Evolutionary conservation across 345 rosid genomes (phyloP), one percentile per base, ranked within the genome.

Genomic region (Conringia planisiliqua): DNA sequence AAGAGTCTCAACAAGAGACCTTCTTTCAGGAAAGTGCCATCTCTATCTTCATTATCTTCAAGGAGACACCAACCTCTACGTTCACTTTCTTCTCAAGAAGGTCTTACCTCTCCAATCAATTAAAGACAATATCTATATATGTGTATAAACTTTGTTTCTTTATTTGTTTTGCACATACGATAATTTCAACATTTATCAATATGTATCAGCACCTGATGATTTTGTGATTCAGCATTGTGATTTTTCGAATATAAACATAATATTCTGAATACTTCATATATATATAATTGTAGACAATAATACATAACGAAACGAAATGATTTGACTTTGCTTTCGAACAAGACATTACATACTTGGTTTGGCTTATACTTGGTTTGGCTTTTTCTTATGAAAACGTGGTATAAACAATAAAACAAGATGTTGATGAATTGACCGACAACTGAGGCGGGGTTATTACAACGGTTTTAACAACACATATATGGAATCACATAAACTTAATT

Each of bases 41-140:
- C 91, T 4, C 11, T 83, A 30, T 64, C 80, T 47, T 78, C 81
- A 36, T 0, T 82, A 64, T 81, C 89, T 40, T 90, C 96, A 36
- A 86, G 76, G 73, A 83, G 98, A 76, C 89, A 86, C 64, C 91
- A 89, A 13, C 81, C 87, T 69, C 86, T 73, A 11, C 85, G 67
- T 40, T 83, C 97, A 12, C 77, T 94, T 70, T 90, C 98, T 65
- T 87, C 96, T 51, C 97, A 88, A 82, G 98, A 94, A 71, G 97
- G 98, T 72, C 89, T 90, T 5, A 84, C 78, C 71, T 90, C 96
- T 73, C 93, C 96, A 14, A 82, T 83, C 42, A 47, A 70, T 55
- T 52, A 76, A 63, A 12, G 24, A 62, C n/a, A 27, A 51, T 55
- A 46, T 54, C 10, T 35, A 62, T 62, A 29, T 62, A 24, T 73